Conservation (phyloP, 2,329 filamentous ascomycete species). For the Chaetoscypha palmicola region DNA sequence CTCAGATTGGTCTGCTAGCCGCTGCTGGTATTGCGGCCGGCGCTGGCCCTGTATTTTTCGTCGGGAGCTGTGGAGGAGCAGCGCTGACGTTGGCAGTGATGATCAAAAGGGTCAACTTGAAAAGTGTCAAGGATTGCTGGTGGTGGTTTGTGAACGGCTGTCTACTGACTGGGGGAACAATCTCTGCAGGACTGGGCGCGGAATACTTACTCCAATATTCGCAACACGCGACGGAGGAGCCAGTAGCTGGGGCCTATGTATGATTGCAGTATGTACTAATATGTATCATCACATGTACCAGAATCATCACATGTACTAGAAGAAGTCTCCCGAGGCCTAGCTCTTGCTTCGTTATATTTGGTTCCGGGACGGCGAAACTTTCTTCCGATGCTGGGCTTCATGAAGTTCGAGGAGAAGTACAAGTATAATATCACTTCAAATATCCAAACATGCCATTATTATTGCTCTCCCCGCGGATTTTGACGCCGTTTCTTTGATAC, state of each 20-base stretch:
- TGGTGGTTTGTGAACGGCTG: slow-evolving; percentile 71
- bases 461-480: too few species aligned
- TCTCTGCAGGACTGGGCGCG: slow-evolving; percentile 49
- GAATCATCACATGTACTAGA: too few species aligned
- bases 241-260: not conserved
- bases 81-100: slow-evolving; percentile 54
- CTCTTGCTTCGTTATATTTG: too few species aligned
- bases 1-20: slow-evolving; percentile 63
- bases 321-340: too few species aligned
- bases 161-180: slow-evolving; percentile 58
- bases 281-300: not conserved
- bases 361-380: too few species aligned
- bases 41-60: slow-evolving; percentile 62
- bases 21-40: slow-evolving; percentile 61
- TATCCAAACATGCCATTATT: too few species aligned
- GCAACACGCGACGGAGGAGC: slow-evolving; percentile 11
- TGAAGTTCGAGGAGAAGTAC: too few species aligned
- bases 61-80: slow-evolving; percentile 60
- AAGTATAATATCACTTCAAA: too few species aligned
- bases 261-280: not conserved
- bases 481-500: too few species aligned
- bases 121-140: slow-evolving; percentile 62
- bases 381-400: too few species aligned
- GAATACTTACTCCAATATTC: slow-evolving; percentile 52
- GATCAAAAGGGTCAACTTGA: slow-evolving; percentile 61